Evolutionary conservation across 1,284 basidiomycete genomes (phyloP), one percentile per base, ranked within the genome.

Genomic region (Tilletia setariae): DNA sequence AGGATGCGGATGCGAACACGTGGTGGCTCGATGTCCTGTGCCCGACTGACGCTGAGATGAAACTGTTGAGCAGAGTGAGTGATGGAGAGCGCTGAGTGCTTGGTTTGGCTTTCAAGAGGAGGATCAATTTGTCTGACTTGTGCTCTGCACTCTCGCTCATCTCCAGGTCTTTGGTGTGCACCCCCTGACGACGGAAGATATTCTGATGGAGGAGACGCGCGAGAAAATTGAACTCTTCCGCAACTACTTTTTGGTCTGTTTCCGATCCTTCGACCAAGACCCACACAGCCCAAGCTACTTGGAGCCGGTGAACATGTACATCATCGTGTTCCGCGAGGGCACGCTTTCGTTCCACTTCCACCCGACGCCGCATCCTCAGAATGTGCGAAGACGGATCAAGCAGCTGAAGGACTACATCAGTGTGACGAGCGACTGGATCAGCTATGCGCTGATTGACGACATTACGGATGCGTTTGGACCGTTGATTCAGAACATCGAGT

Each of bases 141-240:
- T n/a, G n/a, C n/a, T n/a, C n/a, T n/a, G n/a, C n/a, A n/a, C n/a
- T 40, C 35, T 4, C 11, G 21, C 16, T 6, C 44, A 16, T 59
- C 64, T 59, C 53, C 43, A 68, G 30, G 93, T 94, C 15, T 98
- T 98, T 84, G 89, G 88, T 16, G 97, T 99, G 79, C 96, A 99
- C 84, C 96, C 96, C 2, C 87, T 99, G 72, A 99, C 96, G 4
- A 96, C 94, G 16, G 96, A 99, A 85, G 96, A 99, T 86, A 98
- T 99, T 80, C 89, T 94, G 78, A 97, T 98, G 90, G 95, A 98
- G 83, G 96, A 98, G 85, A 93, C 94, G 46, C 92, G 96, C 77
- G 96, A 99, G 85, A 99, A 98, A 87, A 99, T 99, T 77, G 96
- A 99, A 83, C 88, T 99, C 21, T 98, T 98, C 87, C 87, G 94